These are phyloP conservation scores for Phialophora expanda DNA, from an alignment of 2,329 filamentous ascomycete species.

Conservation along the genomic window DNA sequence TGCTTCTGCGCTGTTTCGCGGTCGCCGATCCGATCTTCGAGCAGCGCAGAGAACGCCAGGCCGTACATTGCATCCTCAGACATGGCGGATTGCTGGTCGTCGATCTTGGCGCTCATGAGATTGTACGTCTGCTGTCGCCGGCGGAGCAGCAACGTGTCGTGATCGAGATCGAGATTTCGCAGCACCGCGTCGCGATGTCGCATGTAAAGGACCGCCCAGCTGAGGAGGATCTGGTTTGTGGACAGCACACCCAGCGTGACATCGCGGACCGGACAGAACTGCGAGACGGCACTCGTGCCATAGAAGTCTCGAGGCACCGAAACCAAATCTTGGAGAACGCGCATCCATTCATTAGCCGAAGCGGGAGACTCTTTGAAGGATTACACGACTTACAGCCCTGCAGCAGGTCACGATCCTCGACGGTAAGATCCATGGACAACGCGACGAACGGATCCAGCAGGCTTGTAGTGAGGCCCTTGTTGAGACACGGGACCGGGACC, in stretches of 20 bases:
- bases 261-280: background rate
- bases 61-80: slow-evolving; percentile 4
- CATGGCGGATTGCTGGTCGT: background rate
- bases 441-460: slow-evolving; percentile 3
- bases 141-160: background rate
- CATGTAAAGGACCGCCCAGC: slow-evolving; percentile 2
- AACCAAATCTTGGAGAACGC: background rate
- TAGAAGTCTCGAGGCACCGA: slow-evolving; percentile 4
- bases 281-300: background rate
- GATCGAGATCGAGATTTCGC: slow-evolving; percentile 4
- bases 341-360: background rate
- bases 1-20: slow-evolving; percentile 2
- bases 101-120: background rate
- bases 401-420: slow-evolving; percentile 3
- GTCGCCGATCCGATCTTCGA: slow-evolving; percentile 4
- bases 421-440: slow-evolving; percentile 1
- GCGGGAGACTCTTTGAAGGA: background rate
- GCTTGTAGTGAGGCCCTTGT: background rate
- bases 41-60: background rate
- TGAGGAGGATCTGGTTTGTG: slow-evolving; percentile 4
- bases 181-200: background rate
- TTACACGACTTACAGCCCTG: slow-evolving; percentile 2
- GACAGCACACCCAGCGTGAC: slow-evolving; percentile 1
- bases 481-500: too few relatives aligned
- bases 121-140: slow-evolving; percentile 6